A percentile compares a stretch with the other conserved stretches of the same genome.
phyloP scores from a whole-genome alignment of 768 basidiomycete genomes.

The Suillus alpinus region DNA sequence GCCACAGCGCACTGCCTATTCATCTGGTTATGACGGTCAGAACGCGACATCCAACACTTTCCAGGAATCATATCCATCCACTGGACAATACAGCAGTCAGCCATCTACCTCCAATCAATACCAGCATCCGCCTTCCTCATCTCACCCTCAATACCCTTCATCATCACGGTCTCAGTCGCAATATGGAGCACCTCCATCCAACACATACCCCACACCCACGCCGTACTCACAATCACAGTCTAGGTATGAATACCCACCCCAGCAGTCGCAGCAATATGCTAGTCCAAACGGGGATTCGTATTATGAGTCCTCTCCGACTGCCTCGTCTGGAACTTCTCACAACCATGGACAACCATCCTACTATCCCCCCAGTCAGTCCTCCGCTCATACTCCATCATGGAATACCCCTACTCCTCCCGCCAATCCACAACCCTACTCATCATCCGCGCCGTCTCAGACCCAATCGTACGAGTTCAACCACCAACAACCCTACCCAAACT shows the following conservation, averaged over 20 bases:
- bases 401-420: conserved; percentile 11
- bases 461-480: conserved; percentile 7
- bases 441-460: background rate
- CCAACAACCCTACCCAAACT: background rate
- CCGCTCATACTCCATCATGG: conserved; percentile 18
- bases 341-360: conserved; percentile 12
- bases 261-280: conserved; percentile 24
- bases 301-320: conserved; percentile 23
- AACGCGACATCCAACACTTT: conserved; percentile 13
- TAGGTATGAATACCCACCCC: conserved; percentile 22
- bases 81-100: conserved; percentile 15
- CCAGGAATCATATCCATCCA: conserved; percentile 22
- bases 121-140: conserved; percentile 15
- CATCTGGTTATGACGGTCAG: conserved; percentile 21
- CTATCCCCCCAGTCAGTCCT: conserved; percentile 29
- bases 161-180: conserved; percentile 25
- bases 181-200: conserved; percentile 6
- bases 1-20: conserved; percentile 22
- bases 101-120: conserved; percentile 22
- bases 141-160: conserved; percentile 23
- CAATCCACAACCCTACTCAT: conserved; percentile 1
- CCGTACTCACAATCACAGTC: conserved; percentile 22
- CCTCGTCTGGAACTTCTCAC: conserved; percentile 12
- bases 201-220: conserved; percentile 19
- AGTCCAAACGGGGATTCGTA: conserved; percentile 16